Conservation (phyloP, 2,329 filamentous ascomycete genomes). For the Didymella pinodella region DNA sequence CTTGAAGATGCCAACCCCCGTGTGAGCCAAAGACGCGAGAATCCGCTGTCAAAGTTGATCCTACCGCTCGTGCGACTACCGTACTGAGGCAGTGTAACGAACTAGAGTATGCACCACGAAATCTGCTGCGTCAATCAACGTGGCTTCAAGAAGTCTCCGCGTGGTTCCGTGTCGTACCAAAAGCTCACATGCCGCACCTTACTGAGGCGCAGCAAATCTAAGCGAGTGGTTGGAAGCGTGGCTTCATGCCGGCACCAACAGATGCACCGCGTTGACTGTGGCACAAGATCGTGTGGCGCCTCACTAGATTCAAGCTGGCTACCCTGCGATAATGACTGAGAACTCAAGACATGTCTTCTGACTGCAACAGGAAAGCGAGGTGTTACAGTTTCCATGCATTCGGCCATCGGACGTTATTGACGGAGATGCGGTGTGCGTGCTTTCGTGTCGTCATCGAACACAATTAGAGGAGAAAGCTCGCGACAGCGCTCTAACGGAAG, state of each 20-base stretch:
- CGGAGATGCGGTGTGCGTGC: constrained; percentile 24
- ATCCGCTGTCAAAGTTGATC: constrained; percentile 27
- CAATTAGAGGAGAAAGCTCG: constrained; percentile 23
- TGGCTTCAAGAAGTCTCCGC: constrained; percentile 30
- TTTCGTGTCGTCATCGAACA: constrained; percentile 23
- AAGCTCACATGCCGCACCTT: constrained; percentile 35
- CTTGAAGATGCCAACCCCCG: background rate
- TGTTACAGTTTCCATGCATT: constrained; percentile 20
- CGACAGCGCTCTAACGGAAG: constrained; percentile 3
- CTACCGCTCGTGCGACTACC: constrained; percentile 26
- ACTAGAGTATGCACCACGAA: constrained; percentile 50
- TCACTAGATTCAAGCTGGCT: constrained; percentile 30
- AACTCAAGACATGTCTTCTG: constrained; percentile 9
- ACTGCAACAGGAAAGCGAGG: constrained; percentile 19
- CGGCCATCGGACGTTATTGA: constrained; percentile 9
- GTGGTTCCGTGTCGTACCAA: constrained; percentile 29
- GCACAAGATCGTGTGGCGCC: constrained; percentile 32
- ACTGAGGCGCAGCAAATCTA: constrained; percentile 18
- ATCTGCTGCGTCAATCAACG: constrained; percentile 36
- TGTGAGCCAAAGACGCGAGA: constrained; percentile 15
- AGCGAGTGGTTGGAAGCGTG: constrained; percentile 17
- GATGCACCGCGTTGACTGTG: constrained; percentile 13
- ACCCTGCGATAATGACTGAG: constrained; percentile 28
- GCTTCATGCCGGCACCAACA: constrained; percentile 12
- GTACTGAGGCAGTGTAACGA: constrained; percentile 32